phyloP scores from a whole-genome alignment of 2,329 filamentous ascomycete genomes.

The Paecilomyces niveus region DNA sequence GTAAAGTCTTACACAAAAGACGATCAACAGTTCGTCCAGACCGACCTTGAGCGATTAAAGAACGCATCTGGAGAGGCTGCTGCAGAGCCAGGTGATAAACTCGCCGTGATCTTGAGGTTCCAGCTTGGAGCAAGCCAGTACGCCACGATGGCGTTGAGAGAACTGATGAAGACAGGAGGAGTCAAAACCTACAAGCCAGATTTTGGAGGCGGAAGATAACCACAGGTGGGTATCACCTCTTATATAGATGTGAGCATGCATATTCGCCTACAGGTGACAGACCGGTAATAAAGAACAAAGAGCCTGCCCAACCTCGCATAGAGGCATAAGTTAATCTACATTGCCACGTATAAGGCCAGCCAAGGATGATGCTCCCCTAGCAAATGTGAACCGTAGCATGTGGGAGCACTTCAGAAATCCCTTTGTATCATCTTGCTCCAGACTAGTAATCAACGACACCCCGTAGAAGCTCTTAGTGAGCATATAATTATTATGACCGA shows the following conservation, averaged over 20 bases:
- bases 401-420: background rate
- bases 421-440: background rate
- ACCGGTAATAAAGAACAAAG: background rate
- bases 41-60: slow-evolving; percentile 67
- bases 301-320: background rate
- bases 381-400: background rate
- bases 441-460: background rate
- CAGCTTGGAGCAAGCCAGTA: slow-evolving; percentile 74
- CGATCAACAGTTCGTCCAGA: slow-evolving; percentile 79
- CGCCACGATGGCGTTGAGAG: slow-evolving; percentile 73
- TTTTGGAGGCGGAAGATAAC: slow-evolving; percentile 42
- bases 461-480: background rate
- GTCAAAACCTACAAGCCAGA: slow-evolving; percentile 57
- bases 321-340: background rate
- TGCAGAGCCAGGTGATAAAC: slow-evolving; percentile 35
- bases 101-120: slow-evolving; percentile 65
- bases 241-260: background rate
- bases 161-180: slow-evolving; percentile 64
- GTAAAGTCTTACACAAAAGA: slow-evolving; percentile 59
- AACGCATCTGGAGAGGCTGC: slow-evolving; percentile 18
- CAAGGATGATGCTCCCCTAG: background rate
- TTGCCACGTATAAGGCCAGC: background rate
- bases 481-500: too few species aligned
- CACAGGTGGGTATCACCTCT: background rate
- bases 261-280: background rate